Evolutionary conservation across 495 filamentous ascomycete species (phyloP), one percentile per base, ranked within the genome.

Genomic region (Amphirosellinia nigrospora): DNA sequence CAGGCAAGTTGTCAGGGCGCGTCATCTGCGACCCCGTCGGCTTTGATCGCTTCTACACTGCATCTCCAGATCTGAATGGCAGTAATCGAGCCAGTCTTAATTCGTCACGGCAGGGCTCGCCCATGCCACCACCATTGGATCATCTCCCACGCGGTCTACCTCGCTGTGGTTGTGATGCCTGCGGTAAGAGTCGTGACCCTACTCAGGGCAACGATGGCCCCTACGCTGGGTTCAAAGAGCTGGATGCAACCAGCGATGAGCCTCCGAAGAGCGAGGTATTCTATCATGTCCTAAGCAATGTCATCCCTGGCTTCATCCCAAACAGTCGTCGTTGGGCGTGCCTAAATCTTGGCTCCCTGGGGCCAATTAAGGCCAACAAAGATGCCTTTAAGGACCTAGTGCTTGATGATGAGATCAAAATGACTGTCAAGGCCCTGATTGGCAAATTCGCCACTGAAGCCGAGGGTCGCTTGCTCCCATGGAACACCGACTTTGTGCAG

Each of bases 11-110:
- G 38, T 60, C 65, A 26, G 78, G 78, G 5, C 78, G 76, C 39
- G 73, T 80, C 3, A 73, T 80, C 15, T 74, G 78, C 32, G 78
- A 80, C 64, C 73, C 73, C 56, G 76, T 78, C 15, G 77, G 77
- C 19, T 78, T 58, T 28, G 75, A 72, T 41, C 73, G 71, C 7
- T 77, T 62, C 65, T 43, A 66, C 19, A 63, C 72, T 30, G 28
- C 41, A 16, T 68, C 64, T 11, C 69, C 68, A 6, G 66, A 68
- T 34, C 21, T 34, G 34, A 30, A 8, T 23, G 58, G 55, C 21
- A 52, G 66, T 19, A n/a, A 26, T 30, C 39, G 34, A 34, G 32
- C 66, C 26, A 21, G 19, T 66, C 43, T 39, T 4, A 56, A 43
- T 34, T 65, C 30, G 21, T 63, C 60, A 41, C 60, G 46, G 15